Evolutionary conservation across 331 rosid species (phyloP).

Genomic region (Acacia concinna): DNA sequence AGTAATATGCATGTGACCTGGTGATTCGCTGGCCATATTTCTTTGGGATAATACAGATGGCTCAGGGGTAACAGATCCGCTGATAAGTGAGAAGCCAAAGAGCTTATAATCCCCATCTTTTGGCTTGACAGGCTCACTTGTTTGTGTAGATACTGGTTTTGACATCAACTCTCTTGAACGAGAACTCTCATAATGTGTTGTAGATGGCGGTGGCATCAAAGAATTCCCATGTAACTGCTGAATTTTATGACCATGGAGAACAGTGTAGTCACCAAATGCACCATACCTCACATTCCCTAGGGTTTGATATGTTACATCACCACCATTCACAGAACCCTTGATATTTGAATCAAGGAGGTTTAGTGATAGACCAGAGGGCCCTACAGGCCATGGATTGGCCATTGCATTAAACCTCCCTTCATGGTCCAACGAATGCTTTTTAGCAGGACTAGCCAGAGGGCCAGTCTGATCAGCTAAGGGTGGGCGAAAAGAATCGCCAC

Average conservation of each 20-base stretch:
- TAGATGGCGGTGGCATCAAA: constrained; percentile 72
- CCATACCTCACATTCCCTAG: constrained; percentile 55
- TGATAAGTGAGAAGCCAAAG: constrained; percentile 78
- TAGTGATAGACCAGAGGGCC: constrained; percentile 61
- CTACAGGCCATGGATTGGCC: constrained; percentile 52
- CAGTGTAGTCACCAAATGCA: constrained; percentile 51
- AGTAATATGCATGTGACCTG: constrained; percentile 30
- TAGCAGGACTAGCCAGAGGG: constrained; percentile 41
- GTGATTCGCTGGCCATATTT: constrained; percentile 41
- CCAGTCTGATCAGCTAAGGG: constrained; percentile 48
- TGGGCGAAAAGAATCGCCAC: constrained; percentile 46
- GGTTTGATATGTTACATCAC: constrained; percentile 50
- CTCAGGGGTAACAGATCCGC: constrained; percentile 41
- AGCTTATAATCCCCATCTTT: constrained; percentile 81
- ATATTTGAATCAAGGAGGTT: constrained; percentile 52
- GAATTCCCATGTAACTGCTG: constrained; percentile 59
- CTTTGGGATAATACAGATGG: constrained; percentile 34
- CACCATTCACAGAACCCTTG: constrained; percentile 50
- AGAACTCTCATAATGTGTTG: constrained; percentile 54
- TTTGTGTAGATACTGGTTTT: constrained; percentile 39
- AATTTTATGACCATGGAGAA: constrained; percentile 52
- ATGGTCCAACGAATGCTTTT: constrained; percentile 51
- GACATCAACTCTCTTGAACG: constrained; percentile 49
- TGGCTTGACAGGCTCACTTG: constrained; percentile 48
- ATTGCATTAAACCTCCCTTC: constrained; percentile 62